Evolutionary conservation across 2,329 filamentous ascomycete genomes (phyloP).

Genomic region (Talaromyces verruculosus): DNA sequence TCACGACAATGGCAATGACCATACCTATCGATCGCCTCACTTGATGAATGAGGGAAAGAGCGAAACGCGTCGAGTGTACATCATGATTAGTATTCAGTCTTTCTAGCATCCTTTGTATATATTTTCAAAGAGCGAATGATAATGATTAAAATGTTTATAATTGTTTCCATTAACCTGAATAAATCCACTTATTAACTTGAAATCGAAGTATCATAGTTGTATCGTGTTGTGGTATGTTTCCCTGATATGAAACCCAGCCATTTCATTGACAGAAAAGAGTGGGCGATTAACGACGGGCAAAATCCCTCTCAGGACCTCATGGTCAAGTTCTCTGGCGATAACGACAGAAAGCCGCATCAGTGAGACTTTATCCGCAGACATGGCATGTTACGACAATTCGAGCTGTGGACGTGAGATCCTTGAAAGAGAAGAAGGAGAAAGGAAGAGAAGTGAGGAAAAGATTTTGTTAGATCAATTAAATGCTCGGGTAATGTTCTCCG

Average conservation of each 20-base stretch:
- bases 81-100: background rate
- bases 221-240: conserved; percentile 27
- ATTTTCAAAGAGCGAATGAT: background rate
- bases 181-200: background rate
- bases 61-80: conserved; percentile 1
- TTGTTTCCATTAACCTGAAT: background rate
- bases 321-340: conserved; percentile 36
- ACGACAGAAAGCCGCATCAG: conserved; percentile 49
- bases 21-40: background rate
- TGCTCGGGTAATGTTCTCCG: conserved; percentile 37
- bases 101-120: background rate
- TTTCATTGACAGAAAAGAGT: conserved; percentile 48
- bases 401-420: conserved; percentile 31
- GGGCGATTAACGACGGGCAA: conserved; percentile 53
- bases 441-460: background rate
- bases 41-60: background rate
- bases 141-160: background rate
- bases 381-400: conserved; percentile 21
- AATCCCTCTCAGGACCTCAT: conserved; percentile 40
- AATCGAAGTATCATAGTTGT: background rate
- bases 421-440: conserved; percentile 16
- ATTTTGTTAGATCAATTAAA: background rate
- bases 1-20: background rate
- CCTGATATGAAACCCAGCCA: conserved; percentile 53
- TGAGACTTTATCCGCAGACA: conserved; percentile 30